phyloP scores from a whole-genome alignment of 2,329 filamentous ascomycete genomes.

The Alternaria conjuncta region DNA sequence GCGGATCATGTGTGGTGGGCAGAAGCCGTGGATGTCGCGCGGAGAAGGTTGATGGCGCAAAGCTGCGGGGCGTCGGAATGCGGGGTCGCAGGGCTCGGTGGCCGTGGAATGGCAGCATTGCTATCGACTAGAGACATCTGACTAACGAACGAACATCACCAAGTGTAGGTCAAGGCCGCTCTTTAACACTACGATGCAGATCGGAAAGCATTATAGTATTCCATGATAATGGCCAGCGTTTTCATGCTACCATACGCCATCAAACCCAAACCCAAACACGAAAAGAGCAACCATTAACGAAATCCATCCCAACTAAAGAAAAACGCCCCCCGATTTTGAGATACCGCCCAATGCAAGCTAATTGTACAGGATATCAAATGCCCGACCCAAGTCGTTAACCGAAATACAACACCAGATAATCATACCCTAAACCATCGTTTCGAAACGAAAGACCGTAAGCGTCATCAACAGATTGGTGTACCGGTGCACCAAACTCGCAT shows the following conservation, averaged over 20 bases:
- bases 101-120: not conserved
- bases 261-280: not conserved
- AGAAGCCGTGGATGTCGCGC: not conserved
- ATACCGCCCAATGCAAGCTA: slow-evolving; percentile 21
- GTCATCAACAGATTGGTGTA: slow-evolving; percentile 20
- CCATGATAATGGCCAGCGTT: not conserved
- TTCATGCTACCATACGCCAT: not conserved
- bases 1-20: not conserved
- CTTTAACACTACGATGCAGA: not conserved
- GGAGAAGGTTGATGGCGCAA: slow-evolving; percentile 9
- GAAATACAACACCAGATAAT: slow-evolving; percentile 23
- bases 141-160: not conserved
- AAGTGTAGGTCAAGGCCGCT: not conserved
- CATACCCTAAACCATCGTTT: slow-evolving; percentile 21
- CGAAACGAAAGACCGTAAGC: slow-evolving; percentile 6
- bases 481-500: slow-evolving; percentile 19
- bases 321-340: not conserved
- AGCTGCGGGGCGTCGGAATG: slow-evolving; percentile 17
- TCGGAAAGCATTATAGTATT: not conserved
- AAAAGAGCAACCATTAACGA: not conserved
- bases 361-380: slow-evolving; percentile 48
- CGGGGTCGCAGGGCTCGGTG: slow-evolving; percentile 18
- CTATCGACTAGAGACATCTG: not conserved
- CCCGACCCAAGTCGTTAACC: slow-evolving; percentile 26
- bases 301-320: not conserved